Conservation (phyloP, 2,329 filamentous ascomycete species). For the Ascochyta fabae region DNA sequence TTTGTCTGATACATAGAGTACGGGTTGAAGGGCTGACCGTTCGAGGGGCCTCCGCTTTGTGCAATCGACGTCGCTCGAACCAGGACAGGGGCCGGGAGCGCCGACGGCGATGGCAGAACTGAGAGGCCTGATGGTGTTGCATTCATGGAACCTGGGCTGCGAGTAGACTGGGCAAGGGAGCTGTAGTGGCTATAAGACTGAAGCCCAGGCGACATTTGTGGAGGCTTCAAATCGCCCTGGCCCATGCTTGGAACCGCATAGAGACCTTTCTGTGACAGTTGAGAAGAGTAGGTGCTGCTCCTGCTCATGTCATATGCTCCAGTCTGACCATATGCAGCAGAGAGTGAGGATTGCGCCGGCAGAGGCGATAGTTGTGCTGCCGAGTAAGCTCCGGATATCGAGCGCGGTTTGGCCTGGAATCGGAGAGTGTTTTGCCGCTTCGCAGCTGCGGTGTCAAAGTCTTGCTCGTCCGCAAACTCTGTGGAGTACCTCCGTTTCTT, state of each 20-base stretch:
- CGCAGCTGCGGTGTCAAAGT: conserved; percentile 33
- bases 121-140: conserved; percentile 28
- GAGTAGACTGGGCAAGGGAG: conserved; percentile 52
- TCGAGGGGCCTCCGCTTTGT: conserved; percentile 55
- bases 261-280: conserved; percentile 45
- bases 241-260: conserved; percentile 40
- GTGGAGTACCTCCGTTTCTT: conserved; percentile 45
- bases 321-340: conserved; percentile 44
- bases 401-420: conserved; percentile 44
- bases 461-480: conserved; percentile 37
- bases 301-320: conserved; percentile 50
- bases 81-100: conserved; percentile 62
- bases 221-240: conserved; percentile 42
- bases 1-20: conserved; percentile 82
- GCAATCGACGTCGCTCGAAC: conserved; percentile 72
- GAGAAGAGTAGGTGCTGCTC: conserved; percentile 37
- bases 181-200: conserved; percentile 53
- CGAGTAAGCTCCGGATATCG: conserved; percentile 42
- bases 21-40: conserved; percentile 67
- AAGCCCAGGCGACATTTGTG: conserved; percentile 44
- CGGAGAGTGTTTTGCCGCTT: conserved; percentile 51
- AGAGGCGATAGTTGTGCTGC: conserved; percentile 46
- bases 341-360: conserved; percentile 46
- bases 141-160: conserved; percentile 51
- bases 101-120: conserved; percentile 55